These are phyloP conservation scores for Fusarium dlaminii DNA, from an alignment of 2,329 filamentous ascomycete genomes.

Conservation along the genomic window DNA sequence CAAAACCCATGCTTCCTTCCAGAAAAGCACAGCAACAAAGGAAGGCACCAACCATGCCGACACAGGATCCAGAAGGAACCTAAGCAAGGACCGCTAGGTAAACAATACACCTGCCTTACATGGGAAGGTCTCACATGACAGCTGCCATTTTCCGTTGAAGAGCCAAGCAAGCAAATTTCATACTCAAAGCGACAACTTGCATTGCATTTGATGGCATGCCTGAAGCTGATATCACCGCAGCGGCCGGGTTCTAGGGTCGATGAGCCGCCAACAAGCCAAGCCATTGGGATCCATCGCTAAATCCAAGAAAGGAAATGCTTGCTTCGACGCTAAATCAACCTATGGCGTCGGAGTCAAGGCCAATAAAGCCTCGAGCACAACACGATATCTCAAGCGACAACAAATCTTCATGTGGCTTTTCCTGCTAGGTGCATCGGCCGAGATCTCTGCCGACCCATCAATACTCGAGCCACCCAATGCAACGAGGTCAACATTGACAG, in stretches of 20 bases:
- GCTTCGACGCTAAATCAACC: not conserved
- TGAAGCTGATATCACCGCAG: not conserved
- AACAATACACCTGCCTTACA: not conserved
- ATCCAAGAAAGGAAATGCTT: conserved; percentile 11
- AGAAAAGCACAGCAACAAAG: conserved; percentile 12
- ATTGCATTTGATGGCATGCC: not conserved
- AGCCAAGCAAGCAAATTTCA: not conserved
- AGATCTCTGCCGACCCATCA: not conserved
- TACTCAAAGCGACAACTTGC: not conserved
- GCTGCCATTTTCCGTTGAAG: conserved; percentile 2
- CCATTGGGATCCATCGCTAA: not conserved
- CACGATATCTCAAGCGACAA: not conserved
- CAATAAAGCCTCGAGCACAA: not conserved
- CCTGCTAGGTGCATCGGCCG: not conserved
- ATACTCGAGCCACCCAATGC: not conserved
- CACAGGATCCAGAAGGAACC: not conserved
- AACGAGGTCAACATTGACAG: not conserved
- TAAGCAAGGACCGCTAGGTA: not conserved
- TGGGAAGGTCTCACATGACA: conserved; percentile 14
- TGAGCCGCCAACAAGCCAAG: not conserved
- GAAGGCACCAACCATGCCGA: not conserved
- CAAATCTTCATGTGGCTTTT: not conserved
- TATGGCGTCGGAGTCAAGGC: not conserved
- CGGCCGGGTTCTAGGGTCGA: not conserved
- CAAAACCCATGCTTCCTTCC: conserved; percentile 13